Base-by-base conservation (phyloP, 176 grass and related monocot genomes). In the Guadua angustifolia region DNA sequence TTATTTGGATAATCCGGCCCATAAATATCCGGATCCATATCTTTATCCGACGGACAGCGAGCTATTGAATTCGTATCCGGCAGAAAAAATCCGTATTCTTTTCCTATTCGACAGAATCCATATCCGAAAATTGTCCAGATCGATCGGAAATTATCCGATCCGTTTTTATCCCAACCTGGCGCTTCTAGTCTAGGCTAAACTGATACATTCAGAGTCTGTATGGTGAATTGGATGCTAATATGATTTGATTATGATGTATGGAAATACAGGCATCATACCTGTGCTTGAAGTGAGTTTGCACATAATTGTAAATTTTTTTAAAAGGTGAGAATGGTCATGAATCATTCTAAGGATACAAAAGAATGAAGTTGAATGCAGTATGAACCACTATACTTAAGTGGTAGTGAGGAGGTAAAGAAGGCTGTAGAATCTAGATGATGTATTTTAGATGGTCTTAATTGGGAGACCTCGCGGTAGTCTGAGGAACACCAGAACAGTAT, bases 151-250 rank as follows among this genome's bases (percentile, higher is more conserved):
- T 1, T 29, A 29, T 29, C 29, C 29, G 29, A 29, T 29, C 29
- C 29, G 29, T 29, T 29, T 29, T 29, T 1, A 29, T 29, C 29
- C 29, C 29, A 1, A 29, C 29, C 29, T 29, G 29, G 29, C 29
- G 0, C 29, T 29, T 29, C 29, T 29, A 29, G 29, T 29, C 29
- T 29, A 29, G 29, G 29, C 29, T 29, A 29, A 29, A 29, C 33
- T 85, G 74, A 24, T 38, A 36, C 45, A 71, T 50, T 49, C 5
- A 38, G 29, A 29, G 29, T 78, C 39, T 38, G 9, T 79, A 36
- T 76, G 6, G 21, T 68, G 44, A 69, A 69, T 18, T 53, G 14
- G 25, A 76, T 67, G 19, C 26, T 84, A 15, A 82, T 38, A 64
- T 74, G 14, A 42, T 19, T 86, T 24, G 5, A 53, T 71, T 5